Conservation (phyloP, 1,284 basidiomycete genomes). For the Xerocomus minutiporus region DNA sequence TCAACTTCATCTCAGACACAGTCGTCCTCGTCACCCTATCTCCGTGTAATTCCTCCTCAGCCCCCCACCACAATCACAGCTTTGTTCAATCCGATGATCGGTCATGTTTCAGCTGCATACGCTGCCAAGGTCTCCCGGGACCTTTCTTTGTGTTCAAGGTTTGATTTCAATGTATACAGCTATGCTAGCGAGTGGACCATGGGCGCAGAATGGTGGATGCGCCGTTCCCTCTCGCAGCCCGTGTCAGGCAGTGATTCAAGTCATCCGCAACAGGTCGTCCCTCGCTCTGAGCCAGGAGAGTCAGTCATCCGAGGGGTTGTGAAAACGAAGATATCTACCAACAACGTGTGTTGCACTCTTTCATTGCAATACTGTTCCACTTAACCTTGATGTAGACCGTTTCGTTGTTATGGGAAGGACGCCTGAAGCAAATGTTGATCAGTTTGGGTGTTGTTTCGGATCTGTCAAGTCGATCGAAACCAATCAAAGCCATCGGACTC, state of each 20-base stretch:
- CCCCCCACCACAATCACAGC: conserved; percentile 93
- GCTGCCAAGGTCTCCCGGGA: conserved; percentile 84
- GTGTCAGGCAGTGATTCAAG: conserved; percentile 8
- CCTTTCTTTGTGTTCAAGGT: conserved; percentile 85
- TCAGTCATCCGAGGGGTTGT: conserved; percentile 73
- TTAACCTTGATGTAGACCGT: conserved; percentile 56
- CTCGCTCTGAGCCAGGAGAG: conserved; percentile 6
- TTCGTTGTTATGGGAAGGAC: conserved; percentile 90
- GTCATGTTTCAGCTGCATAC: conserved; percentile 89
- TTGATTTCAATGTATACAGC: conserved; percentile 96
- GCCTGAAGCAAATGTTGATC: conserved; percentile 85
- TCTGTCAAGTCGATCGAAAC: conserved; percentile 75
- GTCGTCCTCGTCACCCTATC: conserved; percentile 33
- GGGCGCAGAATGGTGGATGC: conserved; percentile 92
- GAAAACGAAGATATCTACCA: conserved; percentile 86
- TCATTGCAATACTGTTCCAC: neutral
- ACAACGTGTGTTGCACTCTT: conserved; percentile 54
- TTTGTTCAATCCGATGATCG: conserved; percentile 94
- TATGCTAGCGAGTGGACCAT: conserved; percentile 95
- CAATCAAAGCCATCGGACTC: conserved; percentile 83
- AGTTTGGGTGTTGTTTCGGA: conserved; percentile 87
- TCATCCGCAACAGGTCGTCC: conserved; percentile 7
- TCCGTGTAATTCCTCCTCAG: conserved; percentile 46
- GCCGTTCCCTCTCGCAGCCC: conserved; percentile 38
- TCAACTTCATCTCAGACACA: conserved; percentile 57